Conservation (phyloP, 768 basidiomycete species). For the Tulasnella calospora region DNA sequence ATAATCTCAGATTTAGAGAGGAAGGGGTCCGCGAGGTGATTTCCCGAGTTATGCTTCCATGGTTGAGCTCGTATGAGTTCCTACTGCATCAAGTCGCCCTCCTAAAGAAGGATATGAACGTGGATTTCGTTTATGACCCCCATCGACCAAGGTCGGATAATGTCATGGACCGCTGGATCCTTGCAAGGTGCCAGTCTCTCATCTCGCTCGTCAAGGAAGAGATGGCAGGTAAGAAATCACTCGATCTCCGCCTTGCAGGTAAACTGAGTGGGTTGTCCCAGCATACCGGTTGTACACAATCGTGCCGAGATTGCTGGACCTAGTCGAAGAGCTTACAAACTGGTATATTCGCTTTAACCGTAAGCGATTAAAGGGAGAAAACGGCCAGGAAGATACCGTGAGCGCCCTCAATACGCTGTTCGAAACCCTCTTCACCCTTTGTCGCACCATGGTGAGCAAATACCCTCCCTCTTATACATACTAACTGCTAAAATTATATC, state of each 20-base stretch:
- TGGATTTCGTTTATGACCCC: conserved; percentile 82
- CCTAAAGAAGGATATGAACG: conserved; percentile 70
- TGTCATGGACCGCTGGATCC: conserved; percentile 98
- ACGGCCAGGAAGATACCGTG: conserved; percentile 80
- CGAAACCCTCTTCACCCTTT: conserved; percentile 89
- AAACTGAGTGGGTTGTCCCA: conserved; percentile 21
- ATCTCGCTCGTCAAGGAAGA: conserved; percentile 87
- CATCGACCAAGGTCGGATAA: conserved; percentile 78
- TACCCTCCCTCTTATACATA: not conserved
- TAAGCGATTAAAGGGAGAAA: conserved; percentile 89
- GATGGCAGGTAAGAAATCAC: conserved; percentile 63
- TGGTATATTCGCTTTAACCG: conserved; percentile 99
- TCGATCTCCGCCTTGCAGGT: not conserved
- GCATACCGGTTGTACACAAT: conserved; percentile 95
- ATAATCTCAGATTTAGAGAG: conserved; percentile 96
- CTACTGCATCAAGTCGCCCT: conserved; percentile 92
- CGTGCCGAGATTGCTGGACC: conserved; percentile 86
- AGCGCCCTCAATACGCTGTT: conserved; percentile 92
- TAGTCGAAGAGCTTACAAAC: conserved; percentile 95
- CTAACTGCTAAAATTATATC: not conserved
- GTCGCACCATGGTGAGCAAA: conserved; percentile 81
- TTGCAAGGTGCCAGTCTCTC: conserved; percentile 95
- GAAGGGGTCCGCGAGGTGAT: conserved; percentile 96
- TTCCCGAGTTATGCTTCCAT: conserved; percentile 92
- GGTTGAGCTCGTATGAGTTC: conserved; percentile 99